Conservation (phyloP, 441 rosid genomes). For the Populus hybrid region DNA sequence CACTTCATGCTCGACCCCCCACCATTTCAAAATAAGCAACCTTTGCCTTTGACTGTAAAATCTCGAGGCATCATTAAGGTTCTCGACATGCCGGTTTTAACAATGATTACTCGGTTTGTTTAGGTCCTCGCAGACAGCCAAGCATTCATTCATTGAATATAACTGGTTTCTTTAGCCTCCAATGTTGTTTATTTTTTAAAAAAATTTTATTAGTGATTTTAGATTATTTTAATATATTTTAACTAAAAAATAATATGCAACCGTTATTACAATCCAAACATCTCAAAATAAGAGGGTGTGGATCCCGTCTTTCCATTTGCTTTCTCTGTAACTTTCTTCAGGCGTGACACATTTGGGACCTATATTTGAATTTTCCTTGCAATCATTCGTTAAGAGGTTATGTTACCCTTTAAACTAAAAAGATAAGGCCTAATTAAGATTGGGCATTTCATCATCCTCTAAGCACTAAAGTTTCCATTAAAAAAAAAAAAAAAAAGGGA, state of each 20-base stretch:
- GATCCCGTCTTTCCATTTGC: neutral
- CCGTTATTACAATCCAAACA: fast-evolving
- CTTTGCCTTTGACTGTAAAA: neutral
- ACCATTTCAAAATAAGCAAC: neutral
- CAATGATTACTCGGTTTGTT: conserved; percentile 1
- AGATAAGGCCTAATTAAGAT: too few species aligned
- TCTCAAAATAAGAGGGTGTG: neutral
- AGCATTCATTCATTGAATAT: neutral
- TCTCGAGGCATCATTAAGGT: neutral
- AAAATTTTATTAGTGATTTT: too few species aligned
- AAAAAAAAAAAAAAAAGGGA: too few species aligned
- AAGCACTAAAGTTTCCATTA: too few species aligned
- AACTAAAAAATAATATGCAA: too few species aligned
- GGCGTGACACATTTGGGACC: too few species aligned
- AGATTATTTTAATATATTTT: too few species aligned
- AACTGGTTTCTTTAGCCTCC: conserved; percentile 5
- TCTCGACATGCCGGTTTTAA: neutral
- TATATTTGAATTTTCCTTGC: too few species aligned
- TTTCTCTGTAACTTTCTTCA: neutral
- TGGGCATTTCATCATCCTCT: too few species aligned
- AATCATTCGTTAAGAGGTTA: too few species aligned
- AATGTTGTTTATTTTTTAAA: neutral
- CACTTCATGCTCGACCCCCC: neutral
- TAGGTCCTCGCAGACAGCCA: neutral
- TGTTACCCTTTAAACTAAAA: too few species aligned